Percentiles rank a stretch among this genome's conserved stretches.
These are phyloP conservation scores for Beta lomatogona DNA, from an alignment of 179 eudicot species.

Conservation along the genomic window DNA sequence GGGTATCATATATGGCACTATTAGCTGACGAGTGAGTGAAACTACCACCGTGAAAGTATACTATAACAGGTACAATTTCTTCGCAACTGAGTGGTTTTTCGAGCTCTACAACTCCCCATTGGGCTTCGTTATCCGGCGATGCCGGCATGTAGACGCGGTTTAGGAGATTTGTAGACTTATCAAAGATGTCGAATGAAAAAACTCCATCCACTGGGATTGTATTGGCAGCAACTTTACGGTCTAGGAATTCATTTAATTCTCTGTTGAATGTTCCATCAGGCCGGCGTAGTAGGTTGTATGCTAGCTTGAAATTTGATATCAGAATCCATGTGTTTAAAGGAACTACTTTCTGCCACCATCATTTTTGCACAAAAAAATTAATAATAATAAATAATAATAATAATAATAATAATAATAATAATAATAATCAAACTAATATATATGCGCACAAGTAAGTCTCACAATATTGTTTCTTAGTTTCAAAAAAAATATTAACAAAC, in stretches of 20 bases:
- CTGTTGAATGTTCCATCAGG: conserved; percentile 90
- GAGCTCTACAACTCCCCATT: conserved; percentile 44
- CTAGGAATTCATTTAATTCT: conserved; percentile 71
- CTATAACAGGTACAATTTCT: conserved; percentile 57
- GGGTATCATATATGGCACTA: conserved; percentile 46
- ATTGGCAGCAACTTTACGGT: conserved; percentile 79
- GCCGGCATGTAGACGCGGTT: conserved; percentile 66
- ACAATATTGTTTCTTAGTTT: too few species aligned
- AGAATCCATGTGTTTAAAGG: conserved; percentile 92
- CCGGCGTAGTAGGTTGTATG: conserved; percentile 82
- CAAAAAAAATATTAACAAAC: not conserved
- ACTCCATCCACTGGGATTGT: conserved; percentile 75
- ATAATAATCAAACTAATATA: not conserved
- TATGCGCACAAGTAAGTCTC: conserved; percentile 9
- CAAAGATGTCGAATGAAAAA: conserved; percentile 71
- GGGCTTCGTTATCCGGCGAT: conserved; percentile 35
- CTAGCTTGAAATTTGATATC: conserved; percentile 86
- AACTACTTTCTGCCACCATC: conserved; percentile 65
- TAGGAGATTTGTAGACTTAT: conserved; percentile 56
- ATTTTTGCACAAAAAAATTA: not conserved
- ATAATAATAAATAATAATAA: not conserved
- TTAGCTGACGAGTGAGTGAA: conserved; percentile 53
- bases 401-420: not conserved
- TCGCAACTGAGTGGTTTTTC: conserved; percentile 51
- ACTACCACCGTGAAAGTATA: conserved; percentile 56